phyloP scores from a whole-genome alignment of 2,329 filamentous ascomycete genomes.

The Immersiporthe knoxdaviesiana region DNA sequence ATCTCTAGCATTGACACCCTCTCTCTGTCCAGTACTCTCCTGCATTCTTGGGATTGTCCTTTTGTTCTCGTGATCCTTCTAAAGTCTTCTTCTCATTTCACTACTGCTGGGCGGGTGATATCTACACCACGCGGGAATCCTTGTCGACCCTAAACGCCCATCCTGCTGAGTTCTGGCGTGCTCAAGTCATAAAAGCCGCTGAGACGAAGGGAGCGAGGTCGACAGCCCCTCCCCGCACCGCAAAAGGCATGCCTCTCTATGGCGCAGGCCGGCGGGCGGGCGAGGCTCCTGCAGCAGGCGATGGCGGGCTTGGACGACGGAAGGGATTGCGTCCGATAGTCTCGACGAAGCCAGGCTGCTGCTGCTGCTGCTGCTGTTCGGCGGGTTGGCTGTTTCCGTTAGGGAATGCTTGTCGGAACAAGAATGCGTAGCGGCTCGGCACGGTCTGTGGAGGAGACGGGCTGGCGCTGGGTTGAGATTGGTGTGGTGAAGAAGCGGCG shows the following conservation, averaged over 20 bases:
- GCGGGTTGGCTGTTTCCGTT: neutral
- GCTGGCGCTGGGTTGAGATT: neutral
- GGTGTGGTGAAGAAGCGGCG: neutral
- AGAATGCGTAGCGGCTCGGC: neutral
- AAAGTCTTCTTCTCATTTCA: no score
- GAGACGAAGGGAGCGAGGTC: neutral
- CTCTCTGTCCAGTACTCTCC: neutral
- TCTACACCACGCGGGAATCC: no score
- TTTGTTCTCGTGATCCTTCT: no score
- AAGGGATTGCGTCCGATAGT: constrained; percentile 1
- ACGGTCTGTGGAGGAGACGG: neutral
- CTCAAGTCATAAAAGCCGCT: neutral
- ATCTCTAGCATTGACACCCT: neutral
- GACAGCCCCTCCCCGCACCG: neutral
- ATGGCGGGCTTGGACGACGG: neutral
- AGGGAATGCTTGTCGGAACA: neutral
- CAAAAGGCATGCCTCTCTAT: neutral
- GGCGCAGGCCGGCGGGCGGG: neutral
- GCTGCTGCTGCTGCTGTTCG: neutral
- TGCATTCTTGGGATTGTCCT: neutral
- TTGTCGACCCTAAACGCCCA: no score
- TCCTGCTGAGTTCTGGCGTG: no score
- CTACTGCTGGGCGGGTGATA: no score
- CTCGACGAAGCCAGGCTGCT: constrained; percentile 10
- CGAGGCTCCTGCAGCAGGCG: neutral